Conservation (phyloP, 371 early-diverging fungal species). For the Syncephalastrum racemosum region DNA sequence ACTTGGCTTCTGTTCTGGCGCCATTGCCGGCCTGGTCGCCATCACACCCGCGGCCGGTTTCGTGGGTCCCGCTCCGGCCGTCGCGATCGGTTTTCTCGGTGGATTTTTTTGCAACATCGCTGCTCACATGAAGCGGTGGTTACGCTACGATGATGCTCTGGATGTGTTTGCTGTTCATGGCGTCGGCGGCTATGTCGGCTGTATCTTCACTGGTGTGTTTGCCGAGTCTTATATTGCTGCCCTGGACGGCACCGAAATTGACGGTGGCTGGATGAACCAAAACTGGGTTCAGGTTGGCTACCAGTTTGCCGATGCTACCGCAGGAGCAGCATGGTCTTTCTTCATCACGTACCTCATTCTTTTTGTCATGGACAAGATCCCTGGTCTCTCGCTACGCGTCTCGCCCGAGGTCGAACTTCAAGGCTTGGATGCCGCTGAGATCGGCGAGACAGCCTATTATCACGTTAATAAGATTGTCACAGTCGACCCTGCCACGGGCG, state of each 20-base stretch:
- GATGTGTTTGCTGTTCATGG: slow-evolving; percentile 87
- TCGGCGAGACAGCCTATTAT: slow-evolving; percentile 72
- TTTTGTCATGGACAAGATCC: slow-evolving; percentile 74
- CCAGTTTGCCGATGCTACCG: slow-evolving; percentile 75
- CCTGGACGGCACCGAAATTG: slow-evolving; percentile 69
- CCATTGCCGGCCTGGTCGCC: slow-evolving; percentile 86
- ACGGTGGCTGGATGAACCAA: slow-evolving; percentile 80
- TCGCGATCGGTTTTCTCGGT: slow-evolving; percentile 76
- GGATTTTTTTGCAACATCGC: slow-evolving; percentile 76
- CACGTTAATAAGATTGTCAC: slow-evolving; percentile 40
- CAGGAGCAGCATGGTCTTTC: slow-evolving; percentile 79
- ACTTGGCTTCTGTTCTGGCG: slow-evolving; percentile 88
- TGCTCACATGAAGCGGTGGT: slow-evolving; percentile 69
- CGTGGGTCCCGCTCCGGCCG: slow-evolving; percentile 75
- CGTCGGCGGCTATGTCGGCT: slow-evolving; percentile 82
- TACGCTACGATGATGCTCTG: slow-evolving; percentile 85
- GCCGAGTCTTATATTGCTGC: slow-evolving; percentile 68
- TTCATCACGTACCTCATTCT: slow-evolving; percentile 68
- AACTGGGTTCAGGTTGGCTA: slow-evolving; percentile 75
- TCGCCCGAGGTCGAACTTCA: slow-evolving; percentile 64
- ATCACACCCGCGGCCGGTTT: slow-evolving; percentile 91
- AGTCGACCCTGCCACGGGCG: slow-evolving; percentile 27
- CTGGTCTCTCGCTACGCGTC: slow-evolving; percentile 72
- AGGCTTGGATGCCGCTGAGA: slow-evolving; percentile 77
- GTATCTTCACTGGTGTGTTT: slow-evolving; percentile 85